Conservation (phyloP, 1,284 basidiomycete genomes). For the Sanghuangporus sanghuang region DNA sequence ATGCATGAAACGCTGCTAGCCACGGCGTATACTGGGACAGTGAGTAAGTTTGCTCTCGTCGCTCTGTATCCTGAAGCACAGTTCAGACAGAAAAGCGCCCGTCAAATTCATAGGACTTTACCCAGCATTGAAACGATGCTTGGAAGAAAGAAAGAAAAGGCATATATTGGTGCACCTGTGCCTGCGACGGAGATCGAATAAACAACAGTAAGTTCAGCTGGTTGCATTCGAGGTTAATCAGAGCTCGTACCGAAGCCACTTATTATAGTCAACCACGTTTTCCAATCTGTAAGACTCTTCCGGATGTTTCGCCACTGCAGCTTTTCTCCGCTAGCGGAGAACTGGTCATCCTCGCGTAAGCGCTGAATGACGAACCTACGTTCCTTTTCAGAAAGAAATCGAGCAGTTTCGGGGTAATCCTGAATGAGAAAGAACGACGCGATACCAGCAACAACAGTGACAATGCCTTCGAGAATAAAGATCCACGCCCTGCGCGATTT, state of each 20-base stretch:
- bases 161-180: conserved; percentile 60
- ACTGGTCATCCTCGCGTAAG: conserved; percentile 65
- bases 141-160: conserved; percentile 69
- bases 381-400: conserved; percentile 68
- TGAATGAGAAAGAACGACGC: conserved; percentile 72
- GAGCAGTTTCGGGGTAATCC: conserved; percentile 78
- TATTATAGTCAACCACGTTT: conserved; percentile 52
- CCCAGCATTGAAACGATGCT: conserved; percentile 61
- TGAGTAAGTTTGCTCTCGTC: conserved; percentile 66
- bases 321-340: conserved; percentile 64
- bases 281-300: conserved; percentile 63
- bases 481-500: conserved; percentile 54
- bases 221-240: background rate
- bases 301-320: conserved; percentile 57
- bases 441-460: conserved; percentile 60
- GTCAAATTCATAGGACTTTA: conserved; percentile 14
- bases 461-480: conserved; percentile 63
- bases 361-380: conserved; percentile 62
- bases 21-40: conserved; percentile 66
- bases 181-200: conserved; percentile 41
- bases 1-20: conserved; percentile 61
- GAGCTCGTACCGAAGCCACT: conserved; percentile 22
- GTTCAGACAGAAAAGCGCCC: conserved; percentile 25
- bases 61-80: conserved; percentile 49
- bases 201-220: background rate